A percentile compares a stretch with the other conserved stretches of the same genome.
phyloP scores from a whole-genome alignment of 2,329 filamentous ascomycete species.

The Cryphonectria parasitica region DNA sequence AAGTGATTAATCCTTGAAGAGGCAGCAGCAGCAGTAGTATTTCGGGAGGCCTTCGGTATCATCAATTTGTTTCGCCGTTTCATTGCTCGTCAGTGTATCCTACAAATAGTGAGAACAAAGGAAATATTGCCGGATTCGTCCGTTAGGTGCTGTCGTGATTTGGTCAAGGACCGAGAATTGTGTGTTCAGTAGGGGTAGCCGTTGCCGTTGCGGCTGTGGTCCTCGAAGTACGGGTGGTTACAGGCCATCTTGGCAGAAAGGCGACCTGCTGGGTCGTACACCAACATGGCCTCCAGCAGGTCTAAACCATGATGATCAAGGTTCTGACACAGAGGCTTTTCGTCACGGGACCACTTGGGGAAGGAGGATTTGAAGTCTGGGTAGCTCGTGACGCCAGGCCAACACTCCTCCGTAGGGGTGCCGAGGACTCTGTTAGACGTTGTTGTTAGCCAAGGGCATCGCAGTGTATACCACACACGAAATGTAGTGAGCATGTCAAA shows the following conservation, averaged over 20 bases:
- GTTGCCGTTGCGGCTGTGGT: slow-evolving; percentile 37
- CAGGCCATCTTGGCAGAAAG: slow-evolving; percentile 89
- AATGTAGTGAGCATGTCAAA: neutral
- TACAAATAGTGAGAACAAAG: slow-evolving; percentile 23
- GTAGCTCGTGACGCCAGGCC: slow-evolving; percentile 86
- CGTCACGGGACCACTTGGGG: slow-evolving; percentile 80
- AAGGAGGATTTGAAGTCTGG: slow-evolving; percentile 89
- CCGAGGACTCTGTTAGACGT: slow-evolving; percentile 64
- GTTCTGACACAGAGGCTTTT: slow-evolving; percentile 66
- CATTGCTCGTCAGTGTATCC: slow-evolving; percentile 30
- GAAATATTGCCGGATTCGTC: slow-evolving; percentile 3
- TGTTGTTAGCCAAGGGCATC: slow-evolving; percentile 30
- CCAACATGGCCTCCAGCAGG: slow-evolving; percentile 68
- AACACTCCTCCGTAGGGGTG: slow-evolving; percentile 77
- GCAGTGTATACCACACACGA: neutral
- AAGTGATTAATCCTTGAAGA: neutral
- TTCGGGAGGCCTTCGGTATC: slow-evolving; percentile 19
- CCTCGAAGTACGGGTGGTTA: slow-evolving; percentile 76
- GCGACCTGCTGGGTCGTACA: slow-evolving; percentile 81
- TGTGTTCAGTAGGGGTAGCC: slow-evolving; percentile 40
- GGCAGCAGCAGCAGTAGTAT: neutral
- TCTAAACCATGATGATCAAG: slow-evolving; percentile 74
- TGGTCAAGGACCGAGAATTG: slow-evolving; percentile 11
- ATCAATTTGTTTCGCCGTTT: slow-evolving; percentile 23
- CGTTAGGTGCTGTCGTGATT: slow-evolving; percentile 11